Conservation (phyloP, 1,139 yeast species). For the Debaryomyces udenii region DNA sequence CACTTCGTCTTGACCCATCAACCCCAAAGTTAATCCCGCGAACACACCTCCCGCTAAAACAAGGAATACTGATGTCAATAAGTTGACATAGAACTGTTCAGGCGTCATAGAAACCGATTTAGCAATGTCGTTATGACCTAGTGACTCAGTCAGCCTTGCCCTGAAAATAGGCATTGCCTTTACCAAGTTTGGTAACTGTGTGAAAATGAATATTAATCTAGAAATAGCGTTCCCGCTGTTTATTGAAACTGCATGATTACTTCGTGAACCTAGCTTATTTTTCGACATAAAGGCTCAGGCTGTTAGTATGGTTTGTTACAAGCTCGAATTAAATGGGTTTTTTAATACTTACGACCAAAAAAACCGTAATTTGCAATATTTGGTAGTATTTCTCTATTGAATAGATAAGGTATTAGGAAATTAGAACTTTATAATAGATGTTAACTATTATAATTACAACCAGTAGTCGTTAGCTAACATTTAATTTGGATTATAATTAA, state of each 20-base stretch:
- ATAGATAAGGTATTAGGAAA: neutral
- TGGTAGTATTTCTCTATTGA: neutral
- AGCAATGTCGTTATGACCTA: conserved; percentile 17
- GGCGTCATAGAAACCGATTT: conserved; percentile 29
- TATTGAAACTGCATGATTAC: conserved; percentile 28
- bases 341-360: conserved; percentile 1
- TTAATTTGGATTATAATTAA: no score
- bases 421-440: no score
- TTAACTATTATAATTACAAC: no score
- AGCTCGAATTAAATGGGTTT: neutral
- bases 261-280: conserved; percentile 23
- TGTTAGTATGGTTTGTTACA: conserved; percentile 4
- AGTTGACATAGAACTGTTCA: conserved; percentile 55
- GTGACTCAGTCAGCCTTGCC: conserved; percentile 12
- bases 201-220: conserved; percentile 22
- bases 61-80: conserved; percentile 62
- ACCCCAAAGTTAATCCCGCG: conserved; percentile 91
- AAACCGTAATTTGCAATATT: conserved; percentile 1
- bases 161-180: conserved; percentile 28
- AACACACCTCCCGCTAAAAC: conserved; percentile 93
- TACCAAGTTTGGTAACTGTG: conserved; percentile 32
- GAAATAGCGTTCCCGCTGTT: conserved; percentile 23
- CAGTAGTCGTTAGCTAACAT: no score
- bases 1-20: conserved; percentile 98
- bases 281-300: conserved; percentile 22